phyloP scores from a whole-genome alignment of 495 filamentous ascomycete genomes.

The Platismatia glauca region DNA sequence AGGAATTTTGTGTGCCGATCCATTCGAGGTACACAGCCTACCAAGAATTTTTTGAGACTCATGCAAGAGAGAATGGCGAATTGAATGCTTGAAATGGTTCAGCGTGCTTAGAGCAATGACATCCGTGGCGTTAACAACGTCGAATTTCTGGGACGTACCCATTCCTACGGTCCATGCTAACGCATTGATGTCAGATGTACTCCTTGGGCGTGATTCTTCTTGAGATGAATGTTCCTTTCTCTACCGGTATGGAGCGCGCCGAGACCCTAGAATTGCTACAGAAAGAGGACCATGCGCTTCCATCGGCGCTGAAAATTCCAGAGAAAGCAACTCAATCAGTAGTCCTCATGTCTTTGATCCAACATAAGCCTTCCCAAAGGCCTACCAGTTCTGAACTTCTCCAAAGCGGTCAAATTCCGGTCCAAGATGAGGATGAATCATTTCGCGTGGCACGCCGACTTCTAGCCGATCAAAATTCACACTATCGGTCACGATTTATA shows the following conservation, averaged over 20 bases:
- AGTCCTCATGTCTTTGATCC: slow-evolving; percentile 73
- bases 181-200: slow-evolving; percentile 52
- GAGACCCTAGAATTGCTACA: slow-evolving; percentile 63
- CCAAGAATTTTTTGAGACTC: no score
- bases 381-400: slow-evolving; percentile 82
- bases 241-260: slow-evolving; percentile 82
- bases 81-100: no score
- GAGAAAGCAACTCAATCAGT: slow-evolving; percentile 65
- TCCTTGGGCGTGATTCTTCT: slow-evolving; percentile 96
- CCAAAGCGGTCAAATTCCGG: slow-evolving; percentile 75
- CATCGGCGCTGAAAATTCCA: slow-evolving; percentile 61
- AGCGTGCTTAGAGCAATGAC: no score
- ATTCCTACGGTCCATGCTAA: neutral
- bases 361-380: slow-evolving; percentile 67
- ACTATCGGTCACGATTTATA: slow-evolving; percentile 84
- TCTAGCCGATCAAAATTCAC: slow-evolving; percentile 70
- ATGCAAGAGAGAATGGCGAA: no score
- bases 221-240: slow-evolving; percentile 83
- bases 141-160: neutral
- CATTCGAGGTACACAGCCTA: neutral
- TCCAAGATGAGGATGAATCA: slow-evolving; percentile 86
- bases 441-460: slow-evolving; percentile 73
- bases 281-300: slow-evolving; percentile 57
- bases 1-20: neutral
- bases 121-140: no score